Percentiles rank a stretch among this genome's conserved stretches.
These are phyloP conservation scores for Fusarium sp. DNA, from an alignment of 2,329 filamentous ascomycete genomes.

Conservation along the genomic window DNA sequence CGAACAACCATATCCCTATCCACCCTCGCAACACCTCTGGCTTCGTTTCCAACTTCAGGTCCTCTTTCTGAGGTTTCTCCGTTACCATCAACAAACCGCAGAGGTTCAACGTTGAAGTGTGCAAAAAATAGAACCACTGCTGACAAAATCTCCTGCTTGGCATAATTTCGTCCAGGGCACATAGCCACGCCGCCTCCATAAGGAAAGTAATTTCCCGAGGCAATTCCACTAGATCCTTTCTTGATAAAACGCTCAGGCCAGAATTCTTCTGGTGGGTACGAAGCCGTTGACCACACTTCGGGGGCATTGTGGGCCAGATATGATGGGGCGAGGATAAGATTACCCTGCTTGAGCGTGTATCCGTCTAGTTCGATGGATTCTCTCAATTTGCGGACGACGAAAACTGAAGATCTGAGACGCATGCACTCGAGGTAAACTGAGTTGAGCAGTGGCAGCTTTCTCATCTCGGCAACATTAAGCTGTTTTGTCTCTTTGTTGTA, in stretches of 20 bases:
- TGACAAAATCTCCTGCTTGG: constrained; percentile 45
- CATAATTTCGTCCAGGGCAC: constrained; percentile 45
- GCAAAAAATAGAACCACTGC: constrained; percentile 35
- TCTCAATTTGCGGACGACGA: constrained; percentile 41
- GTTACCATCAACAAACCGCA: constrained; percentile 23
- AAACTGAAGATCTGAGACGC: constrained; percentile 38
- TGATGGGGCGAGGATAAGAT: constrained; percentile 40
- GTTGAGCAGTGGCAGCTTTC: constrained; percentile 35
- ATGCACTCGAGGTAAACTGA: constrained; percentile 41
- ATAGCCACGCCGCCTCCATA: constrained; percentile 45
- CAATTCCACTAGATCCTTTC: constrained; percentile 20
- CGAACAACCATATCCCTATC: constrained; percentile 40
- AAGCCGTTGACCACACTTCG: constrained; percentile 27
- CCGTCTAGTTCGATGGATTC: constrained; percentile 41
- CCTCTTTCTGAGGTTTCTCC: constrained; percentile 34
- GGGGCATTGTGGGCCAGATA: constrained; percentile 40
- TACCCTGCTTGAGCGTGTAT: constrained; percentile 37
- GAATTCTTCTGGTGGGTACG: constrained; percentile 36
- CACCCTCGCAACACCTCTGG: constrained; percentile 40
- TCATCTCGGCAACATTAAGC: constrained; percentile 29
- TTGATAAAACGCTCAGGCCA: constrained; percentile 43
- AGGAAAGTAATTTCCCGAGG: constrained; percentile 42
- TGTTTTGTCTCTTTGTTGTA: constrained; percentile 6
- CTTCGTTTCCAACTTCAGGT: constrained; percentile 39
- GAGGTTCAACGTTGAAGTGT: constrained; percentile 35